These are phyloP conservation scores for Fragilariopsis cylindrus DNA, from an alignment of 108 stramenopile genomes.

Conservation along the genomic window DNA sequence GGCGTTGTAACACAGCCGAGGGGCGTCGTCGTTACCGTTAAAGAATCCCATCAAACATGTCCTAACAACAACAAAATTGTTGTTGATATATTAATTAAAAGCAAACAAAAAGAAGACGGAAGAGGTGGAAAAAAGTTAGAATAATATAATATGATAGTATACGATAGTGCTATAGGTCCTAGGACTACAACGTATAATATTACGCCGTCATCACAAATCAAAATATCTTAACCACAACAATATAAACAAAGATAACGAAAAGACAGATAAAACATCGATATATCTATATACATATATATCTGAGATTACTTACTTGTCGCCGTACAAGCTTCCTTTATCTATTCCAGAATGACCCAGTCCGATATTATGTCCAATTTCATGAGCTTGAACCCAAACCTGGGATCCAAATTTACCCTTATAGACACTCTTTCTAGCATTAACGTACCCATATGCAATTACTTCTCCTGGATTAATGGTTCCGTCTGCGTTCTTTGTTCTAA, in stretches of 20 bases:
- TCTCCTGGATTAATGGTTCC: background rate
- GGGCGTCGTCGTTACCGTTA: slow-evolving; percentile 16
- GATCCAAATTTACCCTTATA: slow-evolving; percentile 3
- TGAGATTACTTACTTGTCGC: too few species aligned
- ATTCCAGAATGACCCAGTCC: background rate
- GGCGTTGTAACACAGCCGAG: slow-evolving; percentile 55
- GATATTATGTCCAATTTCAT: slow-evolving; percentile 48
- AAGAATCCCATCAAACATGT: slow-evolving; percentile 2
- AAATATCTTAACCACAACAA: too few species aligned
- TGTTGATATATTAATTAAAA: background rate
- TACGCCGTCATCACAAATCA: too few species aligned
- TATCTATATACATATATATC: too few species aligned
- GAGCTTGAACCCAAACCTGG: slow-evolving; percentile 40
- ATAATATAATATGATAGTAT: too few species aligned
- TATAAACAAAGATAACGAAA: too few species aligned
- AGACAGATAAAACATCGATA: too few species aligned
- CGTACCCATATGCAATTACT: background rate
- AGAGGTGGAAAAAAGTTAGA: background rate
- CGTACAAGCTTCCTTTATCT: too few species aligned
- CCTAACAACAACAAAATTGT: background rate
- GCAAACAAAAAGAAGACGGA: background rate
- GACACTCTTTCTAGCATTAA: background rate
- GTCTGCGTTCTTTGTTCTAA: background rate
- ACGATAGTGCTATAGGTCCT: too few species aligned
- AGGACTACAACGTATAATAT: too few species aligned